phyloP scores from a whole-genome alignment of 495 filamentous ascomycete species.

The Sporormia fimetaria region DNA sequence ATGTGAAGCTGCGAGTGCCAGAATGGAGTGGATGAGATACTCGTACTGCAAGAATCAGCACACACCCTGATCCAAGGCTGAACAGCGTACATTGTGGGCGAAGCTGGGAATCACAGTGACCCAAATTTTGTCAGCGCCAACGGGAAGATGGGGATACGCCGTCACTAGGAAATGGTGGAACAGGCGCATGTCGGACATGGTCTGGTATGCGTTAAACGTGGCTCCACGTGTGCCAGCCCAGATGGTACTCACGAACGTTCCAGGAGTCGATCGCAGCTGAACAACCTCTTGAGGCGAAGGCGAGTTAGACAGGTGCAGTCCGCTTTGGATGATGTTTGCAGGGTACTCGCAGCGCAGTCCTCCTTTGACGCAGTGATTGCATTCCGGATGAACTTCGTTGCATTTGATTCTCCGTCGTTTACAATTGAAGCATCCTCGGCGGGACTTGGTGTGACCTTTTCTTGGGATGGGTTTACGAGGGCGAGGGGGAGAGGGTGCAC shows the following conservation, averaged over 20 bases:
- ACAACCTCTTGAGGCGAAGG: constrained; percentile 20
- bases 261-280: constrained; percentile 17
- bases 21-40: constrained; percentile 28
- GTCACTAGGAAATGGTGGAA: constrained; percentile 50
- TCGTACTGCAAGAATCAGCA: constrained; percentile 20
- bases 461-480: constrained; percentile 26
- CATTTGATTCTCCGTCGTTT: constrained; percentile 55
- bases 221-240: neutral
- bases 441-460: constrained; percentile 46
- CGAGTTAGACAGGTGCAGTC: constrained; percentile 4
- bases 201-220: constrained; percentile 2
- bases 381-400: constrained; percentile 47
- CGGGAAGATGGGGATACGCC: constrained; percentile 49
- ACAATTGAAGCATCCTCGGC: constrained; percentile 54
- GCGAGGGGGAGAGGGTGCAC: constrained; percentile 1
- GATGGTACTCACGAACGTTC: constrained; percentile 18
- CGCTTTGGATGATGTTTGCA: constrained; percentile 26
- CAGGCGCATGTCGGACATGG: constrained; percentile 33
- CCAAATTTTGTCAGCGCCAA: constrained; percentile 48
- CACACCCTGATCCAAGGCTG: neutral
- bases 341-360: constrained; percentile 50
- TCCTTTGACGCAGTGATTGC: constrained; percentile 47
- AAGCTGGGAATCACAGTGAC: constrained; percentile 47
- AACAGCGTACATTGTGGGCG: constrained; percentile 39
- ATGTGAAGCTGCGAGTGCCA: constrained; percentile 26